A percentile compares a stretch with the other conserved stretches of the same genome.
phyloP scores from a whole-genome alignment of 441 rosid species.

The Raphanus hybrid region DNA sequence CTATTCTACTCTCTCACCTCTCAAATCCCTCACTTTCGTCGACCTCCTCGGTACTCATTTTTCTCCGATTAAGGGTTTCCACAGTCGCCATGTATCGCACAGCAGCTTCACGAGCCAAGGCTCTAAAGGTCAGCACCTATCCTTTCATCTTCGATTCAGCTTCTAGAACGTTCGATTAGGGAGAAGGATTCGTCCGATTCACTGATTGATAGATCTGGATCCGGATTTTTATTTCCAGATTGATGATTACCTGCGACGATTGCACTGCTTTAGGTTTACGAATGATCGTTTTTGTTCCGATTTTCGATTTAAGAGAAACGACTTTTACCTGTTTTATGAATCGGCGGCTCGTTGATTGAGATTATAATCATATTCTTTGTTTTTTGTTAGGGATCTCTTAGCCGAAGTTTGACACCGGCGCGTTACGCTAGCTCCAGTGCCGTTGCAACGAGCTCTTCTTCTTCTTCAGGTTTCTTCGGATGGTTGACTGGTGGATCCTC shows the following conservation, averaged over 20 bases:
- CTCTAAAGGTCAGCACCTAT: constrained; percentile 33
- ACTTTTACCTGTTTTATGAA: neutral
- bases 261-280: neutral
- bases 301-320: constrained; percentile 7
- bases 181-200: constrained; percentile 22
- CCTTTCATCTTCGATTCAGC: neutral
- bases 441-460: constrained; percentile 59
- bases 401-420: constrained; percentile 45
- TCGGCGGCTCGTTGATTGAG: neutral
- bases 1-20: neutral
- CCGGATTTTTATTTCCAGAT: neutral
- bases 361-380: neutral
- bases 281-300: neutral
- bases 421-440: constrained; percentile 68
- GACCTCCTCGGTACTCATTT: constrained; percentile 10
- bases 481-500: constrained; percentile 69
- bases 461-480: constrained; percentile 68
- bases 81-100: constrained; percentile 41
- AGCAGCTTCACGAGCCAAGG: constrained; percentile 40
- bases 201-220: constrained; percentile 35
- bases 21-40: constrained; percentile 8
- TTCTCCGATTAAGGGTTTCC: constrained; percentile 34
- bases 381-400: constrained; percentile 50
- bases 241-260: neutral
- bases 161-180: constrained; percentile 13